Evolutionary conservation across 352 stramenopile species (phyloP), one percentile per base, ranked within the genome.

Genomic region (Elongisporangium anandrum): DNA sequence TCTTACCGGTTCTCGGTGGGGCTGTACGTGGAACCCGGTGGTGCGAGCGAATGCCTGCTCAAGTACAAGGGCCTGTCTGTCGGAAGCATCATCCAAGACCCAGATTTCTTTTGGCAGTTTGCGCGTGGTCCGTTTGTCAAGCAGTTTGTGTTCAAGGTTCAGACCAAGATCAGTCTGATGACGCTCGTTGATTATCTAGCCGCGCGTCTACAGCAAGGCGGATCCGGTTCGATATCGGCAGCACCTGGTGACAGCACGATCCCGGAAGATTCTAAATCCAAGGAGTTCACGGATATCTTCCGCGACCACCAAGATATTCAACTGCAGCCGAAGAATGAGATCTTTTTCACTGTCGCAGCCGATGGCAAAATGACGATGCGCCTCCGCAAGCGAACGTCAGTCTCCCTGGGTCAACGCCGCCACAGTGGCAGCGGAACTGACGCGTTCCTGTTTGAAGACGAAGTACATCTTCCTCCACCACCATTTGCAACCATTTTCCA

Each of bases 61-160:
- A 90, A 89, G 68, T 94, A 90, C 67, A 94, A 94, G 61, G 84
- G 84, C 0, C 59, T 92, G 12, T 92, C 81, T 0, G 75, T 92
- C 10, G 84, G 84, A 12, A 92, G 84, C 55, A 87, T 94, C 41
- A 58, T 90, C 0, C 77, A 90, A 38, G 80, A 94, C 52, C 81
- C 79, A 0, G 77, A 94, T 60, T 94, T 89, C 59, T 90, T 89
- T 51, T 67, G 65, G 29, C 77, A 74, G 8, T 94, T 94, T 47
- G 75, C 80, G 2, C 65, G 66, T 21, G 77, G 84, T 21, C 64
- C 70, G 12, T 94, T 94, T 52, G 57, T 64, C 8, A 94, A 90
- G 61, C 77, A 89, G 54, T 56, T 94, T 17, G 68, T 89, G 7
- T 81, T 92, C 45, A 85, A 90, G 60, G 79, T 90, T 13, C 66